Conservation (phyloP, 805 yeast genomes). For the Torulaspora delbrueckii region DNA sequence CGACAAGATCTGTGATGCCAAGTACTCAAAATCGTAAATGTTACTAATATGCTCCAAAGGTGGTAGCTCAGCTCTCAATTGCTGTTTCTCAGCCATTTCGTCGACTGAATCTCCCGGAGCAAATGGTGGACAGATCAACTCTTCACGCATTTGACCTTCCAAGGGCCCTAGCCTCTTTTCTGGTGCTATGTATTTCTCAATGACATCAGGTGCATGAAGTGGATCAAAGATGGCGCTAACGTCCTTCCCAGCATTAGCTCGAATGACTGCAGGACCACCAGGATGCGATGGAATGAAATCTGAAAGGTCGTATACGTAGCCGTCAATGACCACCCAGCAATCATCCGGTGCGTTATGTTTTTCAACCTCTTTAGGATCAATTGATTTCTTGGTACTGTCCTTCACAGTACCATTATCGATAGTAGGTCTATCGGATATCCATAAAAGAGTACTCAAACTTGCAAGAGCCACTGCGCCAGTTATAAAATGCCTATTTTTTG, state of each 20-base stretch:
- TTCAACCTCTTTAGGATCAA: constrained; percentile 50
- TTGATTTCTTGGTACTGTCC: constrained; percentile 14
- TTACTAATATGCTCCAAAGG: constrained; percentile 66
- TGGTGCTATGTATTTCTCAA: constrained; percentile 54
- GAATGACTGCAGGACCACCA: constrained; percentile 66
- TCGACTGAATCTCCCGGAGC: constrained; percentile 35
- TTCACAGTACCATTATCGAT: constrained; percentile 15
- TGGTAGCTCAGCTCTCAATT: constrained; percentile 50
- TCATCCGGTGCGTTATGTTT: constrained; percentile 65
- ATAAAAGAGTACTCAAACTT: constrained; percentile 4
- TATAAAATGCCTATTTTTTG: neutral
- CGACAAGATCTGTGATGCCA: constrained; percentile 75
- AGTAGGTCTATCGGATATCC: neutral
- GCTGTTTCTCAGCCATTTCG: constrained; percentile 27
- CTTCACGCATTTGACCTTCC: constrained; percentile 32
- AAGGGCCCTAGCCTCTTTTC: constrained; percentile 61
- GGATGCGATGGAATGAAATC: constrained; percentile 76
- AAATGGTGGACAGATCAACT: constrained; percentile 27
- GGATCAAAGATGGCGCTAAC: constrained; percentile 84
- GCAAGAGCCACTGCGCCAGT: constrained; percentile 5
- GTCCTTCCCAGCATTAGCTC: constrained; percentile 77
- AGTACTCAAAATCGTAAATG: constrained; percentile 77
- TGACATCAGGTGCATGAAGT: constrained; percentile 83
- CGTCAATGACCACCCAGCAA: constrained; percentile 83
- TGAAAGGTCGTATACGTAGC: constrained; percentile 73